Evolutionary conservation across 495 filamentous ascomycete genomes (phyloP).

Genomic region (Neurospora sp.): DNA sequence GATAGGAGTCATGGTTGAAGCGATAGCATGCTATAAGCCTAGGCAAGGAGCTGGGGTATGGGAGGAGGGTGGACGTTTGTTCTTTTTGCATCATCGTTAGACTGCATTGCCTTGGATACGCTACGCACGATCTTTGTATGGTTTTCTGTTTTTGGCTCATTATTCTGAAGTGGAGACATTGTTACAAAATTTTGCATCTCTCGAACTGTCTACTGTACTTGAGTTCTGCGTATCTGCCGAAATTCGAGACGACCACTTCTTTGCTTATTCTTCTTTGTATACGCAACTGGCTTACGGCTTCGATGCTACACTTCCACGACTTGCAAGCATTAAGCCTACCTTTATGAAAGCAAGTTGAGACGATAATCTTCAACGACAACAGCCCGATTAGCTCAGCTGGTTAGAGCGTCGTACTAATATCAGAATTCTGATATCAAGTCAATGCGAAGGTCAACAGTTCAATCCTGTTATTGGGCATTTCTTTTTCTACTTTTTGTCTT

Average conservation of each 20-base stretch:
- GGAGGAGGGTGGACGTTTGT: neutral
- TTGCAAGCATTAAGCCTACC: too few relatives aligned
- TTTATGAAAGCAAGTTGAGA: too few relatives aligned
- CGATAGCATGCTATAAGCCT: neutral
- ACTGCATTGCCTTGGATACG: neutral
- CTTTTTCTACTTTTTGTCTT: neutral
- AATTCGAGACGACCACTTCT: neutral
- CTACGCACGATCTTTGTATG: neutral
- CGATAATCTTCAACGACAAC: accelerated
- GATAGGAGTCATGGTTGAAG: neutral
- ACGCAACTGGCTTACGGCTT: too few relatives aligned
- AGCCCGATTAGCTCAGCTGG: neutral
- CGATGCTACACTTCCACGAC: neutral
- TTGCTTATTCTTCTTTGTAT: too few relatives aligned
- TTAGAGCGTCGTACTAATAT: neutral
- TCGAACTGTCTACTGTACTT: accelerated
- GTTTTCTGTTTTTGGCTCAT: neutral
- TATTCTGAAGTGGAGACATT: neutral
- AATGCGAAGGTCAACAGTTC: neutral
- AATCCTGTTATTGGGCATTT: neutral
- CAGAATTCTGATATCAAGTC: neutral
- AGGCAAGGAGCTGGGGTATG: neutral
- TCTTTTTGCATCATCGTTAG: neutral
- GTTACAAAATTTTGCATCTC: neutral
- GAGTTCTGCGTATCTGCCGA: neutral